Conservation (phyloP, 1,284 basidiomycete genomes). For the Ustilago nuda region DNA sequence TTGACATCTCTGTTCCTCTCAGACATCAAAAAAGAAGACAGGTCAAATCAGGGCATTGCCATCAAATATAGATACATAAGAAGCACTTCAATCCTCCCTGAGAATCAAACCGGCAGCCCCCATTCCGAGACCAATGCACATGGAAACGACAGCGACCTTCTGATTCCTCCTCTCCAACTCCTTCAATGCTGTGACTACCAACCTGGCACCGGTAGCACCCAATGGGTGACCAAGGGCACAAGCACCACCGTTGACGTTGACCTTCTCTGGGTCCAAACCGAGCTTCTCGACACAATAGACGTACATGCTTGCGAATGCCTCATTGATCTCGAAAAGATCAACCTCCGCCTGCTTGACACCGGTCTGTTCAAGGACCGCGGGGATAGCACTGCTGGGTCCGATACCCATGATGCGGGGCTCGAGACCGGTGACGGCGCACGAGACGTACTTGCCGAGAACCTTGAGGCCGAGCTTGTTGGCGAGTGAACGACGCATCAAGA, state of each 20-base stretch:
- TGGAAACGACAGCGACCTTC: conserved; percentile 85
- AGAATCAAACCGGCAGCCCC: conserved; percentile 83
- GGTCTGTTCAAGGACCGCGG: conserved; percentile 73
- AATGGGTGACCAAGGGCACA: conserved; percentile 89
- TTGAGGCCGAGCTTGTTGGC: conserved; percentile 81
- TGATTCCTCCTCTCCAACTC: conserved; percentile 81
- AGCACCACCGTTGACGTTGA: conserved; percentile 85
- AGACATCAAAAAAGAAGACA: neutral
- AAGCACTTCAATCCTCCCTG: conserved; percentile 71
- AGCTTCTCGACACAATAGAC: conserved; percentile 80
- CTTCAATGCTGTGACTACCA: conserved; percentile 86
- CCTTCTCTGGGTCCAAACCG: conserved; percentile 75
- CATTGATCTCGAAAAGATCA: conserved; percentile 89
- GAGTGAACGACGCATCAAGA: conserved; percentile 86
- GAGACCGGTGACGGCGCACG: conserved; percentile 79
- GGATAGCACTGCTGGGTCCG: conserved; percentile 57
- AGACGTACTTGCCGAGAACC: conserved; percentile 82
- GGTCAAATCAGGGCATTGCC: neutral
- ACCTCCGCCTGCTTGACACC: conserved; percentile 80
- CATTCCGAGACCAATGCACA: conserved; percentile 83
- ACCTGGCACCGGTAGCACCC: conserved; percentile 87
- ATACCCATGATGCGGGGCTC: conserved; percentile 87
- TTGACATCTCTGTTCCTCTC: neutral
- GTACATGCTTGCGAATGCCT: conserved; percentile 70
- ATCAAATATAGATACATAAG: conserved; percentile 1